phyloP scores from a whole-genome alignment of 2,329 filamentous ascomycete genomes.

The Claviceps pazoutovae region DNA sequence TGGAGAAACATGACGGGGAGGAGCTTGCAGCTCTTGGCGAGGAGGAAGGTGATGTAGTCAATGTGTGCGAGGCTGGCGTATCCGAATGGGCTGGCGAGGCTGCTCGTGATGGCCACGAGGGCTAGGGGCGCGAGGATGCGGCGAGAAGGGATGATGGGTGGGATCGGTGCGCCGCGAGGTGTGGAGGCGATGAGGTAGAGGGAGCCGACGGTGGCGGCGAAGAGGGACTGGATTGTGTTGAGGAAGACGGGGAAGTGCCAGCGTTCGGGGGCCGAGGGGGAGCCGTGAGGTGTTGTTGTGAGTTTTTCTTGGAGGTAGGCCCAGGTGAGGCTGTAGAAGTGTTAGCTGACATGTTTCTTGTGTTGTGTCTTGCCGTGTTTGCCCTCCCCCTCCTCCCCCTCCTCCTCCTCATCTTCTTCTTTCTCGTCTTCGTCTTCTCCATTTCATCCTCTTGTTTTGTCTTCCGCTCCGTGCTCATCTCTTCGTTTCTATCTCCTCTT shows the following conservation, averaged over 20 bases:
- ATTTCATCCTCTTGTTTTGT: too few species aligned
- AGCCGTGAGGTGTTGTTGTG: slow-evolving; percentile 77
- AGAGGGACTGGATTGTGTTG: slow-evolving; percentile 86
- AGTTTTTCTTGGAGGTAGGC: slow-evolving; percentile 93
- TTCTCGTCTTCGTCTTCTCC: too few species aligned
- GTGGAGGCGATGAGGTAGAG: slow-evolving; percentile 63
- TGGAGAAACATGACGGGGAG: slow-evolving; percentile 98
- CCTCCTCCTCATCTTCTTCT: not conserved
- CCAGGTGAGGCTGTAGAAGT: slow-evolving; percentile 62
- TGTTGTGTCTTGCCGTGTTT: not conserved
- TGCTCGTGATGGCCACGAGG: slow-evolving; percentile 75
- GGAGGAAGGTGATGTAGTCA: slow-evolving; percentile 95
- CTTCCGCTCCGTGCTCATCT: too few species aligned
- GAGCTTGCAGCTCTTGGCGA: slow-evolving; percentile 96
- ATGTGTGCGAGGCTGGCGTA: slow-evolving; percentile 87
- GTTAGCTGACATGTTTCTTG: not conserved
- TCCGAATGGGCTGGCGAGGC: slow-evolving; percentile 86
- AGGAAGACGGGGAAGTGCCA: slow-evolving; percentile 93
- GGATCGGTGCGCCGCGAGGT: slow-evolving; percentile 24
- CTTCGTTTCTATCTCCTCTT: too few species aligned
- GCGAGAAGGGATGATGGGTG: slow-evolving; percentile 62
- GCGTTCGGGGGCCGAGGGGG: slow-evolving; percentile 48
- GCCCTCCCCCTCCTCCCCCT: not conserved
- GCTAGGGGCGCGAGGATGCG: slow-evolving; percentile 65
- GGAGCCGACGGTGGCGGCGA: slow-evolving; percentile 71